Evolutionary conservation across 305 asterid genomes (phyloP).

Genomic region (Fraxinus sp.): DNA sequence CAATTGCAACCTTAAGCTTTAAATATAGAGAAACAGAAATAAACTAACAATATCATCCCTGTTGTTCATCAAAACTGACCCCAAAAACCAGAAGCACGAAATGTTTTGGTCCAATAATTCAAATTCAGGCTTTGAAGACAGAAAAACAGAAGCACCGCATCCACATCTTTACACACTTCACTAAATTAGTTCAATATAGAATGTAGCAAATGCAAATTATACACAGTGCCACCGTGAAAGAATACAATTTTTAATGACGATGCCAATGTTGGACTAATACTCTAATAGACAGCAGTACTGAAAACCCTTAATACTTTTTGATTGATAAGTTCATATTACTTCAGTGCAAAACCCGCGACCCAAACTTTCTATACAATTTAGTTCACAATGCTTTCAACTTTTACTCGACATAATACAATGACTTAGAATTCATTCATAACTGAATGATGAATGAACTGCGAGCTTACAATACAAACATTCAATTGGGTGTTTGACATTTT

Average conservation of each 20-base stretch:
- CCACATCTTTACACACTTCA: background rate
- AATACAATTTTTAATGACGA: background rate
- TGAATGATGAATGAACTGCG: background rate
- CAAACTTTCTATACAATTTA: background rate
- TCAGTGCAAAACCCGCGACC: background rate
- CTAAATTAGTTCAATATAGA: background rate
- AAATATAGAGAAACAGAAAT: background rate
- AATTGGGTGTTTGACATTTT: background rate
- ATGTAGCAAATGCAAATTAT: background rate
- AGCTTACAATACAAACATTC: background rate
- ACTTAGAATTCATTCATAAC: no score
- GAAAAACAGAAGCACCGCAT: background rate
- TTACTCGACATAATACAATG: background rate
- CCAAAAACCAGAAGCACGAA: background rate
- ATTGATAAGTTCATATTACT: background rate
- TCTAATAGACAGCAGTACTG: background rate
- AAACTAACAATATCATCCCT: background rate
- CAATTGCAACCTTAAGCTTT: background rate
- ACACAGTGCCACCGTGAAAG: background rate
- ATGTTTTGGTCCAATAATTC: background rate
- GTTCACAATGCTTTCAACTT: background rate
- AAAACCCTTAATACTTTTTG: background rate
- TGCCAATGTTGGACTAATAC: background rate
- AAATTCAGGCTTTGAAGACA: background rate
- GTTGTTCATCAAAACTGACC: background rate